These are phyloP conservation scores for Boletus rubroflammeus DNA, from an alignment of 768 basidiomycete genomes.

Conservation along the genomic window DNA sequence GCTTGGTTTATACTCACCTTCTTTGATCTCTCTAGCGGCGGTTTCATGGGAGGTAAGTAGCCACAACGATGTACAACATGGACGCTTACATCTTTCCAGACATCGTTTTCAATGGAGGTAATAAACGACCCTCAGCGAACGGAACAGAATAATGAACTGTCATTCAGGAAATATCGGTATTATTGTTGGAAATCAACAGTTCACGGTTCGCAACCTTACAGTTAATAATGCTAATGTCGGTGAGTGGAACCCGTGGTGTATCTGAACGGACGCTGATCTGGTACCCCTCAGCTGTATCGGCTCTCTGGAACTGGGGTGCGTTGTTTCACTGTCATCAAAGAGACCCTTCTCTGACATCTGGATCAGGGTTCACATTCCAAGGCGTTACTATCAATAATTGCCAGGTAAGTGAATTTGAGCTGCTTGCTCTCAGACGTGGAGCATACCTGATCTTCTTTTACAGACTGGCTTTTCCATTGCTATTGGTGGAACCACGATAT, in stretches of 20 bases:
- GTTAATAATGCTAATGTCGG: slow-evolving; percentile 44
- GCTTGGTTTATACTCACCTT: background rate
- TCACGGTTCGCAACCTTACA: slow-evolving; percentile 62
- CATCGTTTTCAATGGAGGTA: slow-evolving; percentile 43
- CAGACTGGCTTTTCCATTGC: slow-evolving; percentile 46
- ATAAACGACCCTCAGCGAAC: background rate
- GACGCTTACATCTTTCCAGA: slow-evolving; percentile 21
- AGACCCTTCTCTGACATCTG: background rate
- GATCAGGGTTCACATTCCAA: slow-evolving; percentile 49
- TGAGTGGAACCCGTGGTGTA: slow-evolving; percentile 6
- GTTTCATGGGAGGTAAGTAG: slow-evolving; percentile 51
- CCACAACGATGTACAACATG: background rate
- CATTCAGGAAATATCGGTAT: slow-evolving; percentile 51
- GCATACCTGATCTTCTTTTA: background rate
- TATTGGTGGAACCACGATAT: slow-evolving; percentile 35
- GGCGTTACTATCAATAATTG: slow-evolving; percentile 45
- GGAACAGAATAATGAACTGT: background rate
- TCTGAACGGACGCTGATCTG: background rate
- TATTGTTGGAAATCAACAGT: slow-evolving; percentile 78
- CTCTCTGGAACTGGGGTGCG: slow-evolving; percentile 43
- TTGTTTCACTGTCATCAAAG: background rate
- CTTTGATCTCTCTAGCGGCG: slow-evolving; percentile 29
- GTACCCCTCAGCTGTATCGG: slow-evolving; percentile 22
- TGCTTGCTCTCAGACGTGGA: background rate
- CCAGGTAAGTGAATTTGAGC: slow-evolving; percentile 5